phyloP scores from a whole-genome alignment of 371 early-diverging fungal species.

The Mucor piriformis region DNA sequence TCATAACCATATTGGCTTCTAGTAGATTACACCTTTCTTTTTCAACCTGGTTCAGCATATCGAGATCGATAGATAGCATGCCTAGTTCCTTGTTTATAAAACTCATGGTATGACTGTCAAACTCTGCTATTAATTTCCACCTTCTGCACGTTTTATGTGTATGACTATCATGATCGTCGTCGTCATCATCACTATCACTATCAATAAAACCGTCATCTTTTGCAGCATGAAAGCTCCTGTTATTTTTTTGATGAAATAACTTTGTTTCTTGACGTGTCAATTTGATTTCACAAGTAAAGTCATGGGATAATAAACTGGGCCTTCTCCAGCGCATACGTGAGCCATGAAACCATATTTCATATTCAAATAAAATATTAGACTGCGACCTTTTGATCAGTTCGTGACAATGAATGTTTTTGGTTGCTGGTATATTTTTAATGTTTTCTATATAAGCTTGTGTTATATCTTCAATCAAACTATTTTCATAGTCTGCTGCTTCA shows the following conservation, averaged over 20 bases:
- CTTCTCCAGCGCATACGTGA: constrained; percentile 44
- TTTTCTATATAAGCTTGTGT: constrained; percentile 6
- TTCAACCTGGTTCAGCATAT: constrained; percentile 29
- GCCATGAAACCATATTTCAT: constrained; percentile 36
- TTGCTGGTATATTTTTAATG: not conserved
- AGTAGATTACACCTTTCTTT: constrained; percentile 21
- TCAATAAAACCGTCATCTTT: constrained; percentile 21
- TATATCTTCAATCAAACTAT: constrained; percentile 7
- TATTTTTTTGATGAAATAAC: not conserved
- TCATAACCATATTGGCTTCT: constrained; percentile 38
- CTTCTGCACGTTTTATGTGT: constrained; percentile 25
- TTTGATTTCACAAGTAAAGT: constrained; percentile 45
- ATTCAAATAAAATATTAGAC: constrained; percentile 42
- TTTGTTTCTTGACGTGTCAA: constrained; percentile 14
- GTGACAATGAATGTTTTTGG: constrained; percentile 16
- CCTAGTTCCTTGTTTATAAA: constrained; percentile 36
- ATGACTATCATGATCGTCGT: constrained; percentile 31
- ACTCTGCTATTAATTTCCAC: constrained; percentile 38
- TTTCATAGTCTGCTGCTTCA: constrained; percentile 29
- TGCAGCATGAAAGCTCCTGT: not conserved
- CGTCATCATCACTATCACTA: constrained; percentile 31
- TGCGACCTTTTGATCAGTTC: constrained; percentile 36
- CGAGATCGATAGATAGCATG: constrained; percentile 33
- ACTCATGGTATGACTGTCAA: constrained; percentile 42
- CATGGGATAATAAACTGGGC: constrained; percentile 43